Evolutionary conservation across 164 flowering plant species (phyloP).

Genomic region (Magnolia officinalis): DNA sequence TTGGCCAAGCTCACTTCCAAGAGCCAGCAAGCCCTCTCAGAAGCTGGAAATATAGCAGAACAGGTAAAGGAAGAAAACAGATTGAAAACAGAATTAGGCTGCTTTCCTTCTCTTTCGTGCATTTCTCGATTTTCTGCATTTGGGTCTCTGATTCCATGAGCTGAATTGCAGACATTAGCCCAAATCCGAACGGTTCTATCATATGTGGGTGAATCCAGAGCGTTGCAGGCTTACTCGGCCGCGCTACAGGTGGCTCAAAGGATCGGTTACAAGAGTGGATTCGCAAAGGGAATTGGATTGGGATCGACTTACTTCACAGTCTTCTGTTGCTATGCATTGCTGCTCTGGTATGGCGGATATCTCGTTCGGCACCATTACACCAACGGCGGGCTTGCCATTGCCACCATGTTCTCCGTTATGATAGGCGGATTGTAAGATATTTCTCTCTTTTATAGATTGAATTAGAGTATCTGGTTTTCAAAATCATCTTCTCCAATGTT

Average conservation of each 20-base stretch:
- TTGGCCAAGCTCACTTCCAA: slow-evolving; percentile 71
- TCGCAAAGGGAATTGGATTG: slow-evolving; percentile 83
- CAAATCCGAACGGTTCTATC: slow-evolving; percentile 88
- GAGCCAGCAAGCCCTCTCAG: slow-evolving; percentile 80
- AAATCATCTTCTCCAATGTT: neutral
- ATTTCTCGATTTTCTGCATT: neutral
- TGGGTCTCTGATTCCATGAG: neutral
- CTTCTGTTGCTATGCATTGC: slow-evolving; percentile 90
- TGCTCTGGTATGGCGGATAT: slow-evolving; percentile 97
- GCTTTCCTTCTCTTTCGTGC: neutral
- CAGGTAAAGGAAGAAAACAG: slow-evolving; percentile 48
- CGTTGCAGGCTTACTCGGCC: slow-evolving; percentile 65
- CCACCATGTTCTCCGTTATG: slow-evolving; percentile 97
- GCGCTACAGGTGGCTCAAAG: slow-evolving; percentile 62
- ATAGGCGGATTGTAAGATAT: slow-evolving; percentile 87
- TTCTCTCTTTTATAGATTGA: slow-evolving; percentile 4
- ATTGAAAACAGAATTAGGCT: neutral
- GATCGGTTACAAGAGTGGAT: slow-evolving; percentile 80
- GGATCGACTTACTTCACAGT: slow-evolving; percentile 96
- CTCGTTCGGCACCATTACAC: slow-evolving; percentile 83
- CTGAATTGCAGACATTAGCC: slow-evolving; percentile 57
- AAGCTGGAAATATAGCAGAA: slow-evolving; percentile 90
- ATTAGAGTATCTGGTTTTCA: neutral
- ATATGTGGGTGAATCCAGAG: slow-evolving; percentile 87
- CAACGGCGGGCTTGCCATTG: slow-evolving; percentile 93